Evolutionary conservation across 805 yeast genomes (phyloP).

Genomic region (Sugiyamaella qingdaonensis): DNA sequence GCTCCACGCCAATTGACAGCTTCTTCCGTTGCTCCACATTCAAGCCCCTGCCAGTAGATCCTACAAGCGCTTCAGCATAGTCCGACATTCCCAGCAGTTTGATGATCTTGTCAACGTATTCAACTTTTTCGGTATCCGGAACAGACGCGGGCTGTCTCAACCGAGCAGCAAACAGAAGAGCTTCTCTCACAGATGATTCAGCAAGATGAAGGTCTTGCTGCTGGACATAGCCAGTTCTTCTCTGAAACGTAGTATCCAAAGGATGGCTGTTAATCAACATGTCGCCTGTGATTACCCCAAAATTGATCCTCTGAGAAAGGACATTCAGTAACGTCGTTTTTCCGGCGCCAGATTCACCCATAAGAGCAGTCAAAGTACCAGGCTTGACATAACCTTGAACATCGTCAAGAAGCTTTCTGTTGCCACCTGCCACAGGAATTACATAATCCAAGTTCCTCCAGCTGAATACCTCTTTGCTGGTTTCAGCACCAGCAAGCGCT

Average conservation of each 20-base stretch:
- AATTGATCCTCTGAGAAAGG: conserved; percentile 63
- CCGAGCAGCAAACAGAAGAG: conserved; percentile 65
- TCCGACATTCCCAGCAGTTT: conserved; percentile 61
- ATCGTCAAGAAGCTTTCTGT: conserved; percentile 40
- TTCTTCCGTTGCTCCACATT: conserved; percentile 43
- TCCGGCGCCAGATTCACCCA: conserved; percentile 90
- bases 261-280: conserved; percentile 66
- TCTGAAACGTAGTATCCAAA: conserved; percentile 55
- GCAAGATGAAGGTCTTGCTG: conserved; percentile 75
- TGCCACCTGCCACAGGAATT: conserved; percentile 41
- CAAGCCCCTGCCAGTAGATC: conserved; percentile 69
- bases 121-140: conserved; percentile 55
- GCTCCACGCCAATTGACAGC: conserved; percentile 65
- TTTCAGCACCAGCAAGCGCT: conserved; percentile 26
- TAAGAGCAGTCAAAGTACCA: conserved; percentile 74
- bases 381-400: conserved; percentile 75
- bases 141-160: conserved; percentile 63
- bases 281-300: conserved; percentile 70
- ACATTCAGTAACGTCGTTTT: conserved; percentile 73
- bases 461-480: conserved; percentile 46
- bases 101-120: conserved; percentile 66
- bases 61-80: conserved; percentile 77
- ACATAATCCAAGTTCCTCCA: conserved; percentile 62
- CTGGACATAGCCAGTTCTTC: conserved; percentile 77
- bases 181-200: conserved; percentile 69